phyloP scores from a whole-genome alignment of 2,329 filamentous ascomycete genomes.

The Camptophora hylomeconis region DNA sequence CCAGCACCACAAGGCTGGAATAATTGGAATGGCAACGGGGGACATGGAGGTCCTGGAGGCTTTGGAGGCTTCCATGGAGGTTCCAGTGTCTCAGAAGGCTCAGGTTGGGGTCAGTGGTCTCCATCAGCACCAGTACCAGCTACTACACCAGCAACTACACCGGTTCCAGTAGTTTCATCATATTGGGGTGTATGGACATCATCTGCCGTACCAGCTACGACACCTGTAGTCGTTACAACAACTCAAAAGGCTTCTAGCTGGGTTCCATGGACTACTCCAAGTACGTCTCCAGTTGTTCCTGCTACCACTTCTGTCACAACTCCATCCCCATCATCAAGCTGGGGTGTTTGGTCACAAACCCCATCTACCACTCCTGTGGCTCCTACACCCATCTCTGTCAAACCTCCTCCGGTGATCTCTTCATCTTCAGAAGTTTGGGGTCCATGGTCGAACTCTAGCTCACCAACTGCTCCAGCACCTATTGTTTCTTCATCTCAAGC shows the following conservation, averaged over 20 bases:
- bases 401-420: neutral
- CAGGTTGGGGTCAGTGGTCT: slow-evolving; percentile 6
- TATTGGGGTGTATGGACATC: slow-evolving; percentile 5
- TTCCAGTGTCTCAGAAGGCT: slow-evolving; percentile 9
- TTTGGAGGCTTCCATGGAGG: slow-evolving; percentile 2
- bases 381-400: neutral
- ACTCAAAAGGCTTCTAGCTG: slow-evolving; percentile 5
- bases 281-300: no score
- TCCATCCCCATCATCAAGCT: slow-evolving; percentile 2
- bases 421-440: slow-evolving; percentile 1
- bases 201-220: slow-evolving; percentile 2
- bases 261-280: slow-evolving; percentile 5
- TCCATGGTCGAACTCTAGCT: neutral
- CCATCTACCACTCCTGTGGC: slow-evolving; percentile 1
- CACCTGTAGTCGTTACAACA: slow-evolving; percentile 4
- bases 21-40: slow-evolving; percentile 1
- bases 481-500: no score
- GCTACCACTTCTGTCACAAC: slow-evolving; percentile 1
- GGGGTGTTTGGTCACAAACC: slow-evolving; percentile 1
- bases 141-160: slow-evolving; percentile 1
- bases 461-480: slow-evolving; percentile 1
- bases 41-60: slow-evolving; percentile 3
- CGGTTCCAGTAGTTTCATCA: slow-evolving; percentile 5
- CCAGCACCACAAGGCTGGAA: slow-evolving; percentile 29
- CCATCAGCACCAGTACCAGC: slow-evolving; percentile 8